Evolutionary conservation across 2,329 filamentous ascomycete species (phyloP), one percentile per base, ranked within the genome.

Genomic region (Dryadomyces quercus-mongolicae): DNA sequence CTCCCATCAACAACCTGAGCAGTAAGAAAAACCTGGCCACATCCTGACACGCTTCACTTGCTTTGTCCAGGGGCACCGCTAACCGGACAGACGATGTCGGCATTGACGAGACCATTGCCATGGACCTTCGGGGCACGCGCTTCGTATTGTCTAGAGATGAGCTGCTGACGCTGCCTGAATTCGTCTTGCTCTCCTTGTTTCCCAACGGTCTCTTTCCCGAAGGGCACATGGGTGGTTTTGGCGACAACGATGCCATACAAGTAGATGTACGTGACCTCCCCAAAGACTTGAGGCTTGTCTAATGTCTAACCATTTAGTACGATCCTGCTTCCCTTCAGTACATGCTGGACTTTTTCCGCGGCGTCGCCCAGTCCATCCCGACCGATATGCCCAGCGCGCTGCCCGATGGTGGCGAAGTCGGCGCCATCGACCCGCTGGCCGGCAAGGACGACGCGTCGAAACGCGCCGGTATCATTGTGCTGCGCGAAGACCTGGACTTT

Each of bases 271-370:
- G 64, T 70, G 56, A 51, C 58, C 59, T n/a, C n/a, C n/a, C n/a
- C n/a, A n/a, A n/a, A n/a, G n/a, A n/a, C n/a, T n/a, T n/a, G n/a
- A n/a, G n/a, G n/a, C n/a, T n/a, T n/a, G n/a, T n/a, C n/a, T n/a
- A n/a, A n/a, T n/a, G n/a, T n/a, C n/a, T n/a, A n/a, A n/a, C 42
- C 18, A 8, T 3, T 3, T 73, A 98, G 93, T 98, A 97, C 73
- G 93, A 98, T 70, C 92, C 93, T 22, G 84, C 85, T 53, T 97
- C 92, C 49, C 81, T 98, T 54, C 90, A 97, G 71, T 98, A 97
- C 73, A 98, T 98, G 93, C 81, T 98, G 60, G 92, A 96, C 64
- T 98, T 98, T 71, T 98, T 98, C 75, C 86, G 93, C 60, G 84
- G 85, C 61, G 92, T 98, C 59, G 93, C 93, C 53, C 90, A 96